Evolutionary conservation across 106 monocot species (phyloP).

Genomic region (Phalaenopsis aphrodite): DNA sequence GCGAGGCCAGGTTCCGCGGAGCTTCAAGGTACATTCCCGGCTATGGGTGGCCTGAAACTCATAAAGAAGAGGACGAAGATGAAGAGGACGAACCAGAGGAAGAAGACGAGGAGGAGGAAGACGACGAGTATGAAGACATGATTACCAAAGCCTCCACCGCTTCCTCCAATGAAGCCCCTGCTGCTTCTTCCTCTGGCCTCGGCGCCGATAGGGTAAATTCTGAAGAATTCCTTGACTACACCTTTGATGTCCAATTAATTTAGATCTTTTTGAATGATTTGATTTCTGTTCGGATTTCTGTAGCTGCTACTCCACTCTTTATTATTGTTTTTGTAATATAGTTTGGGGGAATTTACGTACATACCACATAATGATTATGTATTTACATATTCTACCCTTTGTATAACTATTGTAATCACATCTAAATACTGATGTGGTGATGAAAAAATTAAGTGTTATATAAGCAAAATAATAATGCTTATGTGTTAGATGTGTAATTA

Average conservation of each 20-base stretch:
- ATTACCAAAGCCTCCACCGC: not conserved
- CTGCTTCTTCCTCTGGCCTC: not conserved
- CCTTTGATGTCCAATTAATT: not conserved
- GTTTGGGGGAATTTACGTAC: too few relatives aligned
- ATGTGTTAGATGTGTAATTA: too few relatives aligned
- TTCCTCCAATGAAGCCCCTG: not conserved
- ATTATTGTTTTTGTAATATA: not conserved
- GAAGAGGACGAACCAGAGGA: not conserved
- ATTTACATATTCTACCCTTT: too few relatives aligned
- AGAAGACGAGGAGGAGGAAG: not conserved
- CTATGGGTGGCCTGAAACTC: slow-evolving; percentile 11
- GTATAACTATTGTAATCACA: too few relatives aligned
- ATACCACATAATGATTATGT: too few relatives aligned
- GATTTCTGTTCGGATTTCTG: too few relatives aligned
- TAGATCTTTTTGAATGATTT: not conserved
- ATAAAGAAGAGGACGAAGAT: not conserved
- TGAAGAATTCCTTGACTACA: not conserved
- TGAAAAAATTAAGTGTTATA: too few relatives aligned
- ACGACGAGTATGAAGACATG: not conserved
- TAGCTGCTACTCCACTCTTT: not conserved
- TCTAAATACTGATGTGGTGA: too few relatives aligned
- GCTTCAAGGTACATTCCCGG: slow-evolving; percentile 1
- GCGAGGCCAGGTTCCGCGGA: slow-evolving; percentile 10
- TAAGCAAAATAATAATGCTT: too few relatives aligned
- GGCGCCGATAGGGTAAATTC: slow-evolving; percentile 1